Percentiles rank a stretch among this genome's conserved stretches.
These are phyloP conservation scores for Pestalotiopsis sp. DNA, from an alignment of 2,329 filamentous ascomycete species.

Conservation along the genomic window DNA sequence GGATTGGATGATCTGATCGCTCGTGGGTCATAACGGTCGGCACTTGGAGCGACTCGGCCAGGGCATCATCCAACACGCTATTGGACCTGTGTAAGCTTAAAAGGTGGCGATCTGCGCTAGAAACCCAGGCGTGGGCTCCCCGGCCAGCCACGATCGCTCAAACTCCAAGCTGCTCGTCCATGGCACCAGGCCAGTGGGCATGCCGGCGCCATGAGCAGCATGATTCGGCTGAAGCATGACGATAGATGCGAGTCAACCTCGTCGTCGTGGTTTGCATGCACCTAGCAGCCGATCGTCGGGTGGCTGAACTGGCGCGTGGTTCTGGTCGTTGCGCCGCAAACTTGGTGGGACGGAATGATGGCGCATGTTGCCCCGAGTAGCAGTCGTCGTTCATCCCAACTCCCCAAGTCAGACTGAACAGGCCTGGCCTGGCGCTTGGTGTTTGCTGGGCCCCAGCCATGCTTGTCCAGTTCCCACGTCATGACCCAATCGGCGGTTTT, in stretches of 20 bases:
- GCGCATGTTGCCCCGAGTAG: neutral
- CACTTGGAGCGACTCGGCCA: neutral
- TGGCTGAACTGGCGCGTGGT: neutral
- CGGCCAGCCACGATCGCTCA: neutral
- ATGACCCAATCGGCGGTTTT: neutral
- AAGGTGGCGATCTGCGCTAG: neutral
- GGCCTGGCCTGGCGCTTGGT: neutral
- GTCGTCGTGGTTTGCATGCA: no score
- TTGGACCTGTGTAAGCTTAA: neutral
- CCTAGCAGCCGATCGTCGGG: neutral
- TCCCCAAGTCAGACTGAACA: neutral
- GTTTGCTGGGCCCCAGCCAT: neutral
- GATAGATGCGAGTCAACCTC: no score
- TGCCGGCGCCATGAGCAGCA: no score
- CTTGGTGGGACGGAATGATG: neutral
- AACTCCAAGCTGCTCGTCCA: neutral
- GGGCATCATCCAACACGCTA: neutral
- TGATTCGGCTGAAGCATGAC: no score
- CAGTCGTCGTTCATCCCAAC: neutral
- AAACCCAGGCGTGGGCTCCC: neutral
- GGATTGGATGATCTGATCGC: neutral
- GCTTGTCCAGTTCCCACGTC: neutral
- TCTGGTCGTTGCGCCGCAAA: neutral
- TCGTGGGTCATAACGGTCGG: neutral
- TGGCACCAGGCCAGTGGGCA: neutral